Base-by-base conservation (phyloP, 1,284 basidiomycete genomes). In the Anthracocystis walkeri region DNA sequence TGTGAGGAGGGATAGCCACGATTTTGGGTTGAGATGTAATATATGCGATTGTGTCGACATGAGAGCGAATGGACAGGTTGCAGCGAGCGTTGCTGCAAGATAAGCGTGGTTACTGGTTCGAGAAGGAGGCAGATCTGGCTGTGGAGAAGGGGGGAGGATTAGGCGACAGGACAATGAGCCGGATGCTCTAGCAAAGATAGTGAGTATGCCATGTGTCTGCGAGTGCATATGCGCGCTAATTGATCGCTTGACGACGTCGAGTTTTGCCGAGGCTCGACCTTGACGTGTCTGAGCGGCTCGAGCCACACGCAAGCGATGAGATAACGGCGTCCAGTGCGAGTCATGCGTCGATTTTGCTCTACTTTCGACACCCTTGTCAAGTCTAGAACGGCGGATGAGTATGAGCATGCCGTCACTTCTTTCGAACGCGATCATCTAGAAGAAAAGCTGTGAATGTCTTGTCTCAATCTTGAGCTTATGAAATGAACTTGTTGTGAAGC, bases 171-270 rank as follows among this genome's bases (percentile, higher is more conserved):
- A n/a, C n/a, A n/a, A n/a, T n/a, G n/a, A n/a, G n/a, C n/a, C n/a
- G 25, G 3, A 14, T 12, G 4, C 2, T 3, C 16, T 31, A 29
- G n/a, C 29, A 11, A 29, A 33, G 25, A 49, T 31, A 25, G n/a
- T n/a, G n/a, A n/a, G n/a, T n/a, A 29, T 31, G 48, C 48, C 48
- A 31, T 21, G 29, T 49, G 48, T 27, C 48, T 31, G 31, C 1
- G 20, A 18, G 20, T 3, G 16, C 16, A 18, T 18, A 23, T 7
- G 4, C 23, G 46, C 46, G 46, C 46, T 48, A 48, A 29, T 29
- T 48, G 46, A 48, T 18, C 29, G 48, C 48, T 49, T n/a, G 20
- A 49, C 48, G 48, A 49, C 46, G 11, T 46, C 12, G 8, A 46
- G 12, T 27, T 27, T 46, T 16, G 44, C 44, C 44, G 44, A 14